phyloP scores from a whole-genome alignment of 768 basidiomycete genomes.

The Hygrocybe coccinea region DNA sequence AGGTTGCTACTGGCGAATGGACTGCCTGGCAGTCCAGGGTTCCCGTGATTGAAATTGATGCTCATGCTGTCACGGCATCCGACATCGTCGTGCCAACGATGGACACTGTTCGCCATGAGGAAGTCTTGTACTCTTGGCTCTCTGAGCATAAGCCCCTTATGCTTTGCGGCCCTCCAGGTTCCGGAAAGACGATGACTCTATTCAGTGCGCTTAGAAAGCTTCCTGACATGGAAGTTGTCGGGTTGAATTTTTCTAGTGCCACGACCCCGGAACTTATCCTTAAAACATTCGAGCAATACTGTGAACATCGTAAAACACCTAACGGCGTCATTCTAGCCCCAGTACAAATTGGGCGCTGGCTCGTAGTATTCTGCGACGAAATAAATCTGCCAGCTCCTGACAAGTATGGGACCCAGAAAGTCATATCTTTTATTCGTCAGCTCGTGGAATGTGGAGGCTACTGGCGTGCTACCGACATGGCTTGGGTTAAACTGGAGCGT shows the following conservation, averaged over 20 bases:
- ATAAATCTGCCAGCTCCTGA: constrained; percentile 96
- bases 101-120: constrained; percentile 97
- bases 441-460: constrained; percentile 93
- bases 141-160: constrained; percentile 98
- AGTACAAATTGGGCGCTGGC: constrained; percentile 92
- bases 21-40: constrained; percentile 86
- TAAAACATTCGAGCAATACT: constrained; percentile 99
- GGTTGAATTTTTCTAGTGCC: constrained; percentile 98
- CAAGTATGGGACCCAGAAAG: constrained; percentile 97
- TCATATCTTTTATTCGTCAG: constrained; percentile 97
- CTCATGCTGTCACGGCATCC: constrained; percentile 90
- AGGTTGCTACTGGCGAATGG: constrained; percentile 84
- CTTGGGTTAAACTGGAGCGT: constrained; percentile 97
- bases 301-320: constrained; percentile 97
- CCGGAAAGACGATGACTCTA: constrained; percentile 99
- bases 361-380: constrained; percentile 99
- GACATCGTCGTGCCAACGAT: constrained; percentile 98
- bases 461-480: constrained; percentile 90
- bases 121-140: constrained; percentile 97
- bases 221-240: constrained; percentile 98
- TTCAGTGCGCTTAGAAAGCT: constrained; percentile 97
- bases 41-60: constrained; percentile 93
- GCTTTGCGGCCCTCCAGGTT: constrained; percentile 98
- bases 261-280: constrained; percentile 97
- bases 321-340: constrained; percentile 97